These are phyloP conservation scores for Endocarpon pusillum DNA, from an alignment of 495 filamentous ascomycete species.

Conservation along the genomic window DNA sequence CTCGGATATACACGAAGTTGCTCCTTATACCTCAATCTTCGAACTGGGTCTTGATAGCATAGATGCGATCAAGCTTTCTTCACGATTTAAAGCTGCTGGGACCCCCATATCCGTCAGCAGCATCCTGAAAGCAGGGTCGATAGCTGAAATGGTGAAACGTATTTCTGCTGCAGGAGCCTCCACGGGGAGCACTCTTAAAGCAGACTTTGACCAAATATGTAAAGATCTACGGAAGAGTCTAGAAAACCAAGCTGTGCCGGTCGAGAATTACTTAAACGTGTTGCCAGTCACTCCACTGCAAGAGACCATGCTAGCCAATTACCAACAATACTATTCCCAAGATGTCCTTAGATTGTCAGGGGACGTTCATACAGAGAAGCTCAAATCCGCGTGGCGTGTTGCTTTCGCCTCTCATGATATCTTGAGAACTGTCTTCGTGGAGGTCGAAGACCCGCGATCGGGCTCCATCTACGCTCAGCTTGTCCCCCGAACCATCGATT, in stretches of 20 bases:
- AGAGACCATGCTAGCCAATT: constrained; percentile 69
- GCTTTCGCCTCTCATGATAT: constrained; percentile 45
- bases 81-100: constrained; percentile 38
- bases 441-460: constrained; percentile 38
- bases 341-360: constrained; percentile 44
- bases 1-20: constrained; percentile 28
- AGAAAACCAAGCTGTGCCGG: constrained; percentile 12
- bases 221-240: constrained; percentile 17
- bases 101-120: constrained; percentile 44
- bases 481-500: constrained; percentile 17
- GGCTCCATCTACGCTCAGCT: constrained; percentile 45
- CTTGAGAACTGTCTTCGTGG: constrained; percentile 51
- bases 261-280: constrained; percentile 28
- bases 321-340: constrained; percentile 63
- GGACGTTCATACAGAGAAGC: constrained; percentile 29
- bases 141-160: constrained; percentile 31
- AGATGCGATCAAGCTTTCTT: constrained; percentile 61
- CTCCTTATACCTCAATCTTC: constrained; percentile 48
- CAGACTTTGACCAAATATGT: constrained; percentile 17
- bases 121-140: constrained; percentile 52
- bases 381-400: constrained; percentile 40
- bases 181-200: constrained; percentile 3
- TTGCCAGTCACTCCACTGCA: constrained; percentile 64
- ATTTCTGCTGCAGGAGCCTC: constrained; percentile 4
- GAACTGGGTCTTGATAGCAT: constrained; percentile 82